Percentiles rank a stretch among this genome's conserved stretches.
Evolutionary conservation across 163 green algal species (phyloP).

Genomic region (Volvox carteri): DNA sequence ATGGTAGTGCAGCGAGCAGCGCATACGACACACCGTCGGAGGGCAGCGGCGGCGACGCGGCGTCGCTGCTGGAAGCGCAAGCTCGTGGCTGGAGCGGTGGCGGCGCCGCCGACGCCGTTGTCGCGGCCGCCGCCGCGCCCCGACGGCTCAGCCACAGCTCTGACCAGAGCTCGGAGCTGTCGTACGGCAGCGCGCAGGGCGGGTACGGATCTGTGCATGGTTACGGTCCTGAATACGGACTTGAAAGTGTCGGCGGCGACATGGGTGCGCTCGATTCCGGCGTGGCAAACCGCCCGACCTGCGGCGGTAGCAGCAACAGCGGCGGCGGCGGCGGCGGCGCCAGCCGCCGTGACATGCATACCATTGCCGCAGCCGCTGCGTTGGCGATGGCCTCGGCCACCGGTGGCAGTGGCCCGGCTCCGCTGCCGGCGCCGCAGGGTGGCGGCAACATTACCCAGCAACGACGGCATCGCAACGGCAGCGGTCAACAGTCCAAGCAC

Average conservation of each 20-base stretch:
- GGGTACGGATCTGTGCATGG: neutral
- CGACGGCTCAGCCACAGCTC: neutral
- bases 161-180: neutral
- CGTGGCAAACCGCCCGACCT: neutral
- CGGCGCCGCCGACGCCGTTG: neutral
- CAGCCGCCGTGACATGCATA: neutral
- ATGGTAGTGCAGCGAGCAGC: neutral
- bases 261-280: slow-evolving; percentile 17
- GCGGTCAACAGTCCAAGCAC: neutral
- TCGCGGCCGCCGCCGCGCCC: neutral
- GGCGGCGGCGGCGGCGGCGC: neutral
- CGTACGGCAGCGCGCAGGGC: slow-evolving; percentile 17
- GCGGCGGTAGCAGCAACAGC: neutral
- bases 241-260: slow-evolving; percentile 34
- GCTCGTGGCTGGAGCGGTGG: neutral
- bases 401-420: neutral
- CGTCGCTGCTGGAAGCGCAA: neutral
- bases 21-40: neutral
- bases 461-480: neutral
- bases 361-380: neutral
- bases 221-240: slow-evolving; percentile 44
- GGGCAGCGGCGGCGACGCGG: neutral
- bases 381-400: neutral
- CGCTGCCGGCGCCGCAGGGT: neutral
- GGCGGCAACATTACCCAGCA: neutral